These are phyloP conservation scores for Colletotrichum neosansevieriae DNA, from an alignment of 2,329 filamentous ascomycete species.

Conservation along the genomic window DNA sequence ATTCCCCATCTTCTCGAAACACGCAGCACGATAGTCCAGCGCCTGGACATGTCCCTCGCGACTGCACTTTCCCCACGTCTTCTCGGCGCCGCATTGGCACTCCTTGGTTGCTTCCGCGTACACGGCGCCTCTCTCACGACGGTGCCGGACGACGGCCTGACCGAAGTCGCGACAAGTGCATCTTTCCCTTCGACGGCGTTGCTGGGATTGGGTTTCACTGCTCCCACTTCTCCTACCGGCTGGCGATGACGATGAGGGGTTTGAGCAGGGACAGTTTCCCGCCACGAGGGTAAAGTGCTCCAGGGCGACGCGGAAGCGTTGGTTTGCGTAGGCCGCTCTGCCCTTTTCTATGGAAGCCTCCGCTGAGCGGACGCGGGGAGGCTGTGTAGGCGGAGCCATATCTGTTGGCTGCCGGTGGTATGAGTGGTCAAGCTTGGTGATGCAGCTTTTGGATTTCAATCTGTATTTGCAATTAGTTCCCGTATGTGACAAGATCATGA, in stretches of 20 bases:
- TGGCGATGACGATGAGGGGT: slow-evolving; percentile 1
- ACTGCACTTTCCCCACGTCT: slow-evolving; percentile 55
- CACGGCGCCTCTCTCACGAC: slow-evolving; percentile 50
- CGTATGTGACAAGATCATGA: no score
- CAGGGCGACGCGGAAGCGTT: slow-evolving; percentile 51
- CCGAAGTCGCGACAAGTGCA: slow-evolving; percentile 55
- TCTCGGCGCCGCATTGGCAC: slow-evolving; percentile 52
- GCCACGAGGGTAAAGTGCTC: slow-evolving; percentile 50
- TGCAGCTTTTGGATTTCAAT: not conserved
- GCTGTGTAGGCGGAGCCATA: slow-evolving; percentile 24
- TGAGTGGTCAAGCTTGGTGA: not conserved
- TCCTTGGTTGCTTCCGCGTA: slow-evolving; percentile 57
- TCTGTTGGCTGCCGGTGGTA: no score
- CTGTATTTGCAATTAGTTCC: not conserved
- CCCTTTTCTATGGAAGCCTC: slow-evolving; percentile 50
- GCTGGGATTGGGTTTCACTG: slow-evolving; percentile 45
- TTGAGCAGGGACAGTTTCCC: slow-evolving; percentile 35
- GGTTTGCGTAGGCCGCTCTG: slow-evolving; percentile 49
- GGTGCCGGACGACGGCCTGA: slow-evolving; percentile 46
- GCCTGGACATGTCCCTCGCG: slow-evolving; percentile 54
- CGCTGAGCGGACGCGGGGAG: slow-evolving; percentile 39
- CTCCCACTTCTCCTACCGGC: not conserved
- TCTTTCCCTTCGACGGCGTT: slow-evolving; percentile 50
- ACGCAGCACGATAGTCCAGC: slow-evolving; percentile 55
- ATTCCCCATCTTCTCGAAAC: slow-evolving; percentile 53